Evolutionary conservation across 2,329 filamentous ascomycete species (phyloP).

Genomic region (Chrysoporthe cubensis): DNA sequence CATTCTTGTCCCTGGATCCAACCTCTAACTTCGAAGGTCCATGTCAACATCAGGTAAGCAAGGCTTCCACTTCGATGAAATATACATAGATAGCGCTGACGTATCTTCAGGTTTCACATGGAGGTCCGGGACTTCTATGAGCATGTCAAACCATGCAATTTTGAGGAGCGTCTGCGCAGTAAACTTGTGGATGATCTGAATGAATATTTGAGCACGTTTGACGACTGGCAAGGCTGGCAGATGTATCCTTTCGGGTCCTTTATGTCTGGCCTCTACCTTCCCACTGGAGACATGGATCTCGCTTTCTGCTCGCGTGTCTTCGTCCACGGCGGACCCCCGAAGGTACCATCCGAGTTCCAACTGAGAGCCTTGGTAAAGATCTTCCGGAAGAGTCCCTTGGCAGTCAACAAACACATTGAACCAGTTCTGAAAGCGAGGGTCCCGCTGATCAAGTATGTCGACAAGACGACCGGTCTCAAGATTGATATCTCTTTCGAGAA

Average conservation of each 20-base stretch:
- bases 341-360: constrained; percentile 53
- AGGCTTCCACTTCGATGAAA: neutral
- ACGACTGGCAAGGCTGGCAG: constrained; percentile 43
- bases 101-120: constrained; percentile 72
- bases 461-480: constrained; percentile 75
- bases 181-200: constrained; percentile 74
- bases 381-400: constrained; percentile 60
- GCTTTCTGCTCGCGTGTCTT: constrained; percentile 72
- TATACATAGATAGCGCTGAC: constrained; percentile 11
- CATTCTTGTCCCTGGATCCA: constrained; percentile 66
- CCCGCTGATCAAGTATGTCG: constrained; percentile 89
- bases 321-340: constrained; percentile 49
- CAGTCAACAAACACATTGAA: constrained; percentile 62
- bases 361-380: constrained; percentile 67
- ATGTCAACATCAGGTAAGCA: constrained; percentile 26
- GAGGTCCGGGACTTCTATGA: constrained; percentile 90
- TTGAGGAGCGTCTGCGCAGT: constrained; percentile 75
- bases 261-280: constrained; percentile 74
- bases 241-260: constrained; percentile 90
- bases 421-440: constrained; percentile 79
- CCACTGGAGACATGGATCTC: constrained; percentile 89
- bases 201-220: constrained; percentile 48
- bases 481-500: constrained; percentile 98
- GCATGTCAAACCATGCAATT: constrained; percentile 75
- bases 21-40: constrained; percentile 57